Base-by-base conservation (phyloP, 345 rosid species). In the Syzygium grande region DNA sequence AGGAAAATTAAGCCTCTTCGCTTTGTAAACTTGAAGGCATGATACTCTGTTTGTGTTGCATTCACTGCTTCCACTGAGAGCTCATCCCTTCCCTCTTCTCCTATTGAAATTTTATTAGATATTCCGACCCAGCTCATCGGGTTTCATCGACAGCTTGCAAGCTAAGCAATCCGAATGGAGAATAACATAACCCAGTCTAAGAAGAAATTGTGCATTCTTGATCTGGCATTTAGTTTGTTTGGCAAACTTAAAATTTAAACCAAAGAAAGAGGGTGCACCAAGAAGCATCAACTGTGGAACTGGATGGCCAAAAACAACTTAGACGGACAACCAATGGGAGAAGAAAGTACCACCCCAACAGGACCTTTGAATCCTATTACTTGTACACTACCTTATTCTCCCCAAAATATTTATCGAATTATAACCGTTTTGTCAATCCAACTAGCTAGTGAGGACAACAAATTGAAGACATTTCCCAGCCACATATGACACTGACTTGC, bases 261-360 rank as follows among this genome's bases (percentile, higher is more conserved):
- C 80, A 34, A 4, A 34, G 46, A 9, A 73, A 73, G 49, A 9
- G 46, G 25, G 80, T 34, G 25, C 80, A 73, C 80, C 25, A 73
- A 34, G 49, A 34, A 34, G 46, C 34, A 61, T n/a, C n/a, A n/a
- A 61, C 46, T 34, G 7, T 73, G 22, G 79, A 68, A 68, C 25
- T 10, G 41, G 79, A 68, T 9, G 80, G 80, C 80, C 17, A 68
- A 41, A 2, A 2, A 34, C 3, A 68, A 68, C 46, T 34, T 9
- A 2, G 46, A 29, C 22, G 5, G 43, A 73, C 7, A 0, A 34
- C 7, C 0, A 5, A 0, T 34, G 80, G 7, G 80, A 34, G 46
- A 73, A 73, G 46, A 34, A 17, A 30, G 23, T 65, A 43, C 43
- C 43, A 30, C 43, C 46, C 25, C 80, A 8, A 2, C 46, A 34